Base-by-base conservation (phyloP, 2,329 filamentous ascomycete species). In the Pseudocercospora vitis region DNA sequence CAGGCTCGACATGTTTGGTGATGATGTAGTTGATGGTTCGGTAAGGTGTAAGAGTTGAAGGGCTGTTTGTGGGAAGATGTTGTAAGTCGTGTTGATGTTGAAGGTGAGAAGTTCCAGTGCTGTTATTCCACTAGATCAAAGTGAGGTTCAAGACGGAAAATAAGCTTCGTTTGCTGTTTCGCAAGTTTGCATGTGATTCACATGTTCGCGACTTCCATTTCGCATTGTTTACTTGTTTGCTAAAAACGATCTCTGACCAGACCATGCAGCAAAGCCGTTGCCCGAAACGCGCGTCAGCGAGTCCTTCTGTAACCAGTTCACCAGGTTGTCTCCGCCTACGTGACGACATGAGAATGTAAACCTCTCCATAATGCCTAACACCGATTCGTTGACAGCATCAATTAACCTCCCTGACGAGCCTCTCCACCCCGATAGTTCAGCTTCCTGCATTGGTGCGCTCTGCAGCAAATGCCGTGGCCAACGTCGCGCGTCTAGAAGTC, bases 111-210 rank as follows among this genome's bases (percentile, higher is more conserved):
- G 24, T 45, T 28, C 7, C 12, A 18, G 4, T 7, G 3, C 11
- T 16, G 24, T 45, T 24, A 11, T 11, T 14, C 18, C 23, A 18
- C n/a, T 19, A 18, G 26, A 16, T 23, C 12, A 23, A 46, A 16
- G 39, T 52, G 49, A 37, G 28, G 29, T 45, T 26, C 7, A 40
- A 37, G 49, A 19, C 19, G 35, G 29, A 16, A 45, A 11, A 5
- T 31, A 31, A 8, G 42, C 24, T 45, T 45, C n/a, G 42, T 45
- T 45, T 45, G 42, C 42, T 45, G 24, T 45, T 14, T 45, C 11
- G 42, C 5, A 45, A 28, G 42, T 45, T 45, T 45, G 42, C 42
- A 45, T 45, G 42, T 45, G 42, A 45, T 18, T 45, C 42, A 45
- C 24, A 29, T 29, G n/a, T 12, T 9, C 21, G 24, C 26, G 26